Evolutionary conservation across 2,329 filamentous ascomycete species (phyloP).

Genomic region (Alternaria longipes): DNA sequence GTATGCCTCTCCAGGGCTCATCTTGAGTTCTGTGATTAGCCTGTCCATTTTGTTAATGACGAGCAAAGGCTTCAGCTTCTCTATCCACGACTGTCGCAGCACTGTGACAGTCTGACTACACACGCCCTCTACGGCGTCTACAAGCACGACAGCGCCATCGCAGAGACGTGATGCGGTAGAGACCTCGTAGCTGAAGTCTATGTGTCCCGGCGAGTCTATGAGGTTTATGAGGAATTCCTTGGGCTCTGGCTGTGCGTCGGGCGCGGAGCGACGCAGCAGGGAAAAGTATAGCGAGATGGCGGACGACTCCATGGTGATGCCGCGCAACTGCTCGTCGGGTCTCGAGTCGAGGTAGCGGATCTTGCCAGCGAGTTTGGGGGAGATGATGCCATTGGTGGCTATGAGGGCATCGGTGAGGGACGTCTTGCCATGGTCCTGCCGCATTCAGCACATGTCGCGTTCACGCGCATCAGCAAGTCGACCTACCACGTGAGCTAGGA

Average conservation of each 20-base stretch:
- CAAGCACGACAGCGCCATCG: slow-evolving; percentile 91
- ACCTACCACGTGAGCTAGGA: slow-evolving; percentile 26
- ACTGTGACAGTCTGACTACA: slow-evolving; percentile 99
- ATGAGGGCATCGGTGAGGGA: slow-evolving; percentile 95
- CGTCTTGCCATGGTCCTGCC: slow-evolving; percentile 89
- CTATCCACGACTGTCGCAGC: slow-evolving; percentile 90
- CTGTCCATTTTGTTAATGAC: slow-evolving; percentile 99
- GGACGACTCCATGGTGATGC: slow-evolving; percentile 99
- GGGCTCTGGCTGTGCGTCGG: slow-evolving; percentile 73
- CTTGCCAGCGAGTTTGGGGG: slow-evolving; percentile 95
- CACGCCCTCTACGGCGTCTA: slow-evolving; percentile 96
- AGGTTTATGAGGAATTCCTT: slow-evolving; percentile 96
- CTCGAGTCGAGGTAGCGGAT: slow-evolving; percentile 97
- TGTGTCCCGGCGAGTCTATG: slow-evolving; percentile 97
- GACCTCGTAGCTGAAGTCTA: slow-evolving; percentile 98
- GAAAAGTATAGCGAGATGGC: slow-evolving; percentile 97
- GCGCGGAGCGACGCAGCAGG: slow-evolving; percentile 77
- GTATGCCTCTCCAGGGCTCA: slow-evolving; percentile 90
- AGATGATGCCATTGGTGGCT: slow-evolving; percentile 99
- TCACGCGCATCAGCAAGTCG: neutral
- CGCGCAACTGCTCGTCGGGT: slow-evolving; percentile 92
- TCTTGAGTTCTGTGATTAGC: slow-evolving; percentile 90
- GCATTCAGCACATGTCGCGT: slow-evolving; percentile 53
- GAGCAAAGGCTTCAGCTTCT: slow-evolving; percentile 91
- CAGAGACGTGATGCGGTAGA: slow-evolving; percentile 94